phyloP scores from a whole-genome alignment of 1,139 yeast species.

The Scheffersomyces stambukii region DNA sequence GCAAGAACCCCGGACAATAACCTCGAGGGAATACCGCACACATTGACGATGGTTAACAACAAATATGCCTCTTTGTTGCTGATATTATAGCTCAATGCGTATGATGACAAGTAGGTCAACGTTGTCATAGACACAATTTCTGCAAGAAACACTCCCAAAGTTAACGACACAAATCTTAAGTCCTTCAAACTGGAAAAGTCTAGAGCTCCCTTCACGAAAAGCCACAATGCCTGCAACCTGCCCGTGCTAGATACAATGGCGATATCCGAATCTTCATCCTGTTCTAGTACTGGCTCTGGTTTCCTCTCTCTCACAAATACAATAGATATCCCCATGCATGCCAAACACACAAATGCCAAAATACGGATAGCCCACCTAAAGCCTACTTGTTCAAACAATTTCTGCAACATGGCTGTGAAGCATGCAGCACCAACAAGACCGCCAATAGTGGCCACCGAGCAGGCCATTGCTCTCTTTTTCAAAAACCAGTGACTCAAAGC shows the following conservation, averaged over 20 bases:
- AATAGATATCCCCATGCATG: slow-evolving; percentile 33
- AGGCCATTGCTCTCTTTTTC: slow-evolving; percentile 50
- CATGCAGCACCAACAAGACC: slow-evolving; percentile 62
- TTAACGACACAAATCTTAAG: slow-evolving; percentile 31
- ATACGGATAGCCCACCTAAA: slow-evolving; percentile 61
- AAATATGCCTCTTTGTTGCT: slow-evolving; percentile 38
- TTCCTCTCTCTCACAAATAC: slow-evolving; percentile 42
- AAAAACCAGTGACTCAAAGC: slow-evolving; percentile 61
- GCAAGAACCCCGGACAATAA: slow-evolving; percentile 45
- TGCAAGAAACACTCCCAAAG: slow-evolving; percentile 40
- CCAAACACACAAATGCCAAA: slow-evolving; percentile 46
- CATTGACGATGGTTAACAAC: slow-evolving; percentile 42
- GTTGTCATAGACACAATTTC: slow-evolving; percentile 51
- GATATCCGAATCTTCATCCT: slow-evolving; percentile 1
- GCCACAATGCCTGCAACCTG: neutral
- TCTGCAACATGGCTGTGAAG: slow-evolving; percentile 52
- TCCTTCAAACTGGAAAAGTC: slow-evolving; percentile 43
- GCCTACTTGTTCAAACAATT: slow-evolving; percentile 44
- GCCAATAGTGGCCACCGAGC: slow-evolving; percentile 57
- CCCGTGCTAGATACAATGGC: neutral
- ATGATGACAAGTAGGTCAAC: slow-evolving; percentile 48
- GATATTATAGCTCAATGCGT: slow-evolving; percentile 42
- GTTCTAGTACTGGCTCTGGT: slow-evolving; percentile 1
- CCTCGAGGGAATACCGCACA: slow-evolving; percentile 46
- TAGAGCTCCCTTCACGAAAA: slow-evolving; percentile 24